Conservation (phyloP, 805 yeast genomes). For the Wickerhamomyces canadensis region DNA sequence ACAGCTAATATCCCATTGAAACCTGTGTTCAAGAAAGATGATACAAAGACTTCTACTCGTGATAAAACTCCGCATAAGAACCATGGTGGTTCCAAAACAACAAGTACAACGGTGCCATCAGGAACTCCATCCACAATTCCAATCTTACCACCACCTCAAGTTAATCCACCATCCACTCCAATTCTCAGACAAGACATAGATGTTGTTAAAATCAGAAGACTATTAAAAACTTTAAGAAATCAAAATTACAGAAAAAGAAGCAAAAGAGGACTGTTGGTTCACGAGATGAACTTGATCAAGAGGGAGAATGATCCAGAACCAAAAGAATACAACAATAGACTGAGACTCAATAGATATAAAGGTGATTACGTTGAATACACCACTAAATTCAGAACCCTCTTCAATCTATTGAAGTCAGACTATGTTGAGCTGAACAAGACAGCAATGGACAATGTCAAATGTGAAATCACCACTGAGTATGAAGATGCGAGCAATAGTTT, state of each 20-base stretch:
- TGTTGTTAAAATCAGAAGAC: conserved; percentile 15
- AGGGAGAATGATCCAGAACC: conserved; percentile 10
- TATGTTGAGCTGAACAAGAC: conserved; percentile 3
- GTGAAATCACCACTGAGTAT: conserved; percentile 1
- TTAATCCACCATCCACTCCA: conserved; percentile 6
- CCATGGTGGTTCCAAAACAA: background rate
- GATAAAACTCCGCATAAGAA: too few relatives aligned
- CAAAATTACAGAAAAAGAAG: conserved; percentile 10
- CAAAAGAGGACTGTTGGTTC: conserved; percentile 13
- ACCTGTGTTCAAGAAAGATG: too few relatives aligned
- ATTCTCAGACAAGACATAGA: conserved; percentile 22
- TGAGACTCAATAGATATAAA: conserved; percentile 22
- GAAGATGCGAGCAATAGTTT: conserved; percentile 5
- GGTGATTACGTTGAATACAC: conserved; percentile 24
- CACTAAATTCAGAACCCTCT: conserved; percentile 13
- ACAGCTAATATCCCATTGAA: too few relatives aligned
- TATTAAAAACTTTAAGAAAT: conserved; percentile 9
- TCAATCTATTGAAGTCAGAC: conserved; percentile 8
- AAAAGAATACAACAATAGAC: conserved; percentile 12
- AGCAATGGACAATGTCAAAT: background rate
- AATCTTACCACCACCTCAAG: conserved; percentile 1
- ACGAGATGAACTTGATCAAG: conserved; percentile 13
- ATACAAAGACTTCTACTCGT: too few relatives aligned
- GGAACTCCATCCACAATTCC: background rate
- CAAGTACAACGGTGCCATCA: background rate